A percentile compares a stretch with the other conserved stretches of the same genome.
These are phyloP conservation scores for Xylariaceae sp. DNA, from an alignment of 2,329 filamentous ascomycete species.

Conservation along the genomic window DNA sequence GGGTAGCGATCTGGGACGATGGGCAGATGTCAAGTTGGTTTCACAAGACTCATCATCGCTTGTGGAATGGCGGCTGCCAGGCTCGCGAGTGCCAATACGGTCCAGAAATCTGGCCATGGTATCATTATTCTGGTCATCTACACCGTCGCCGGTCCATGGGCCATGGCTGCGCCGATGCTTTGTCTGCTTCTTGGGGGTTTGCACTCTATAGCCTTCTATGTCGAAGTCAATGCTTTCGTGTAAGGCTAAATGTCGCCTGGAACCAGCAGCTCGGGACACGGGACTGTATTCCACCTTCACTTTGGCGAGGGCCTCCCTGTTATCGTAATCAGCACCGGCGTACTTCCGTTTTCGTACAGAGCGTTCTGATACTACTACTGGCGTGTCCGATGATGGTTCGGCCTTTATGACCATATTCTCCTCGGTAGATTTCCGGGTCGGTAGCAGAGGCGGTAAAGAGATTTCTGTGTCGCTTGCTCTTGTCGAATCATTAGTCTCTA, in stretches of 20 bases:
- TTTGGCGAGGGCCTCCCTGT: conserved; percentile 26
- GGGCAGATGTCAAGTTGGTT: neutral
- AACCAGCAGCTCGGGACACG: conserved; percentile 28
- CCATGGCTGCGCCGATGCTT: conserved; percentile 16
- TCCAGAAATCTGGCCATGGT: neutral
- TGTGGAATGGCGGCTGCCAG: neutral
- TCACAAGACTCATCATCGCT: neutral
- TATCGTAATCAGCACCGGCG: conserved; percentile 23
- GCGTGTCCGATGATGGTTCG: conserved; percentile 51
- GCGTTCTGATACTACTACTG: conserved; percentile 48
- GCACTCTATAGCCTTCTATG: conserved; percentile 40
- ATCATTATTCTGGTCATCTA: neutral
- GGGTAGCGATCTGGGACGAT: neutral
- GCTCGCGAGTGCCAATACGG: neutral
- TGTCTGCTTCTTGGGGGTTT: conserved; percentile 38
- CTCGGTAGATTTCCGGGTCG: neutral
- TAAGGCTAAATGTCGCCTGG: conserved; percentile 32
- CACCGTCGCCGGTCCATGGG: neutral
- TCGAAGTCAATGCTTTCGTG: conserved; percentile 59
- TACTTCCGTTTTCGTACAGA: conserved; percentile 44
- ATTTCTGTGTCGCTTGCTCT: conserved; percentile 1
- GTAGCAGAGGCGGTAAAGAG: conserved; percentile 32
- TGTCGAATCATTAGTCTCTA: neutral
- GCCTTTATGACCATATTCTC: conserved; percentile 36
- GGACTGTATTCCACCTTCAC: conserved; percentile 42